Base-by-base conservation (phyloP, 495 filamentous ascomycete genomes). In the Neurospora pannonica region DNA sequence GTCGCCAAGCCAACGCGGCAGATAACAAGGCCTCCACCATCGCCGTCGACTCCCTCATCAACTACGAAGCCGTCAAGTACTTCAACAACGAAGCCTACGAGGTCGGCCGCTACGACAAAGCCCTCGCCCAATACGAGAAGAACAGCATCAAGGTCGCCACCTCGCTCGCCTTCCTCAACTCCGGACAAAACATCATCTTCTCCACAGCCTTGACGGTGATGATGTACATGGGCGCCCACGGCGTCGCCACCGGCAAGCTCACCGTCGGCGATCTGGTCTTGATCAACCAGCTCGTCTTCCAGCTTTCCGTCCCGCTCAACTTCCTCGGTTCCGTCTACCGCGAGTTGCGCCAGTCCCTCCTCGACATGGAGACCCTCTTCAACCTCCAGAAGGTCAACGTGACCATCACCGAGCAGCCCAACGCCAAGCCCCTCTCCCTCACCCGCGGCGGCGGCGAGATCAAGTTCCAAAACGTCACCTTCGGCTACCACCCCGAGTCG, bases 1-100 rank as follows among this genome's bases (percentile, higher is more conserved):
- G 96, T 38, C 93, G 94, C 74, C 92, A 94, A 80, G 94, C 95
- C 36, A 99, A 99, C 82, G 94, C 93, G 10, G 96, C 97, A 1
- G 96, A 99, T 79, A 99, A 98, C 81, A 92, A 91, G 77, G 97
- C 93, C 13, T 95, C 95, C 11, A 98, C 95, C 0, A 94, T 98
- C 38, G 96, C 95, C 1, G 95, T 98, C 2, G 96, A 99, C 83
- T 95, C 94, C 2, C 85, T 99, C 39, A 97, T 99, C 85, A 98
- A 98, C 83, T 98, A 97, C 79, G 96, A 99, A 81, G 97, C 96
- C 19, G 96, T 99, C 76, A 98, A 98, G 84, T 97, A 98, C 85
- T 99, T 99, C 87, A 99, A 98, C 83, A 98, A 98, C 80, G 96
- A 99, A 80, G 92, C 92, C 77, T 97, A 93, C 76, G 96, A 99